A percentile compares a stretch with the other conserved stretches of the same genome.
These are phyloP conservation scores for Penicillium sp. DNA, from an alignment of 2,329 filamentous ascomycete species.

Conservation along the genomic window DNA sequence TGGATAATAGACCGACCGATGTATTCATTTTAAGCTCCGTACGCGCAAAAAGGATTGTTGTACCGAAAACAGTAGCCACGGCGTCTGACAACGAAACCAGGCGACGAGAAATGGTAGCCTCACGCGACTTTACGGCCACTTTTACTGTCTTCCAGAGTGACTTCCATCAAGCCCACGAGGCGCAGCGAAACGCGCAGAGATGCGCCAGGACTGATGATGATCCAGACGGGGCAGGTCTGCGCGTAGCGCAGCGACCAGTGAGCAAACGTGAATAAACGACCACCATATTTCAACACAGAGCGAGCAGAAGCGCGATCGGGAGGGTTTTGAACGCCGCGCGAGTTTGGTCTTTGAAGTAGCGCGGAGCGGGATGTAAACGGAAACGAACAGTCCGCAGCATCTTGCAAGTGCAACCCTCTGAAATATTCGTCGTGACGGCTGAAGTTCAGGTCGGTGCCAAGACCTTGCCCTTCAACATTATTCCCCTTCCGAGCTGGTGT, in stretches of 20 bases:
- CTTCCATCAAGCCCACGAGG: constrained; percentile 75
- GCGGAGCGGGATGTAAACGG: too few relatives aligned
- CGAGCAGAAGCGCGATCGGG: constrained; percentile 73
- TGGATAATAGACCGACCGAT: constrained; percentile 80
- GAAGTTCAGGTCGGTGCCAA: too few relatives aligned
- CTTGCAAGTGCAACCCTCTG: too few relatives aligned
- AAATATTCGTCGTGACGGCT: too few relatives aligned
- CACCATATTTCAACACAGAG: constrained; percentile 85
- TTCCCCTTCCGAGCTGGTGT: too few relatives aligned
- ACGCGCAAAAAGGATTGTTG: constrained; percentile 88
- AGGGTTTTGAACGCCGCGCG: constrained; percentile 66
- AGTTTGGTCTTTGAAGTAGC: constrained; percentile 37
- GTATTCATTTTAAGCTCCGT: constrained; percentile 82
- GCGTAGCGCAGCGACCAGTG: constrained; percentile 75
- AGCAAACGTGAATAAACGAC: constrained; percentile 82
- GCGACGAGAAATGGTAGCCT: constrained; percentile 78
- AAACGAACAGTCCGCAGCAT: too few relatives aligned
- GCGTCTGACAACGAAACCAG: constrained; percentile 88
- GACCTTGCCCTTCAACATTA: too few relatives aligned
- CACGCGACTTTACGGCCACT: constrained; percentile 67
- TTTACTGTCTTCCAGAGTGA: constrained; percentile 74
- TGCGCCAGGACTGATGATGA: constrained; percentile 9
- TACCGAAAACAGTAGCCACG: constrained; percentile 86
- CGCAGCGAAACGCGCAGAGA: constrained; percentile 55
- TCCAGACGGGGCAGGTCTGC: constrained; percentile 72